Base-by-base conservation (phyloP, 2,329 filamentous ascomycete genomes). In the Beauveria sp. region DNA sequence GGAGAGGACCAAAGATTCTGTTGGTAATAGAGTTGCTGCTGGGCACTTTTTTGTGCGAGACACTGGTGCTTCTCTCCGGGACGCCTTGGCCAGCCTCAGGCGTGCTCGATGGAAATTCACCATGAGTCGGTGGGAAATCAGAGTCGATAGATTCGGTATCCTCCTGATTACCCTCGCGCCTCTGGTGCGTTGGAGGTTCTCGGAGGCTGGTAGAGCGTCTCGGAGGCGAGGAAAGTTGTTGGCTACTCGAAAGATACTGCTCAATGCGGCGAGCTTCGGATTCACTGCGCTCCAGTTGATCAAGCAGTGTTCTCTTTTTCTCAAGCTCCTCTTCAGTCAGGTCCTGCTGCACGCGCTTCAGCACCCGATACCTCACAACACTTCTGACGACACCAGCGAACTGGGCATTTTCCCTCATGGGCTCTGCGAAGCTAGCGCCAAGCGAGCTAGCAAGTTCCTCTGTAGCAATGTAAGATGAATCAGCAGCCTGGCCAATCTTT, bases 361-460 rank as follows among this genome's bases (percentile, higher is more conserved):
- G 78, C 3, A 98, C 88, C 18, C 95, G 83, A 72, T 97, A 99
- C 66, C 90, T 86, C 60, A 99, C 79, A 40, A 99, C 93, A 66
- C 81, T 90, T 48, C 93, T 86, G 3, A 99, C 95, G 1, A 99
- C 91, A 12, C 95, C 91, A 0, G 95, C 95, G 73, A 99, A 99
- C 71, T 99, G 95, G 14, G 95, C 93, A 69, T 92, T 96, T 76
- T 99, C 95, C 61, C 96, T 86, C 91, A 99, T 97, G 0, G 95
- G 95, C 71, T 99, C 96, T 0, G 96, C 92, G 71, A 99, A 99
- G 66, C 87, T 95, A 40, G 93, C 93, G 22, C 93, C 93, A n/a
- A 99, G 78, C 0, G 89, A 89, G 2, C 86, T 87, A 0, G 93
- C 93, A 3, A 99, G 79, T 72, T 99, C 95, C 69, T 96, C 91